Percentiles rank a stretch among this genome's conserved stretches.
Evolutionary conservation across 257 asterid species (phyloP).

Genomic region (Solanum lycopersicoides): DNA sequence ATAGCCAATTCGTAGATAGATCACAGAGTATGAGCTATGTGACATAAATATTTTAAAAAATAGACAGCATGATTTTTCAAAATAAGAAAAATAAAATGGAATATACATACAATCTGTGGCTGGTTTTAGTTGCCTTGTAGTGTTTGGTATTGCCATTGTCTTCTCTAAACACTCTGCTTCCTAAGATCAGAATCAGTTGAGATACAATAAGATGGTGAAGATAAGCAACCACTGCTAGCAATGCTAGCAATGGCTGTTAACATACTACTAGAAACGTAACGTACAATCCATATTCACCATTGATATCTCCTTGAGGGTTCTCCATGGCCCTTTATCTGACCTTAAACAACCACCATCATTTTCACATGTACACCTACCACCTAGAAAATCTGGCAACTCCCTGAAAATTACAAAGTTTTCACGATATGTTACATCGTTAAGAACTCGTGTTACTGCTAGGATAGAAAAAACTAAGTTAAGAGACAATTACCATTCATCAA

Average conservation of each 20-base stretch:
- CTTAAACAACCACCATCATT: constrained; percentile 45
- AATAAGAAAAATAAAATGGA: neutral
- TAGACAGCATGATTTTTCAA: neutral
- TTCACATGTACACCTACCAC: constrained; percentile 46
- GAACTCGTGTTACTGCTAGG: neutral
- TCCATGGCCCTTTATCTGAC: constrained; percentile 66
- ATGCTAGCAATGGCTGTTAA: neutral
- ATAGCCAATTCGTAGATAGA: neutral
- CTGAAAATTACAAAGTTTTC: constrained; percentile 10
- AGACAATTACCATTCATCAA: constrained; percentile 31
- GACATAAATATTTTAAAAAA: neutral
- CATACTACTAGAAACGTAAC: neutral
- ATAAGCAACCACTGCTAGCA: neutral
- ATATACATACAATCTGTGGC: neutral
- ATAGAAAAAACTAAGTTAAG: neutral
- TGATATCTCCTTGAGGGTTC: neutral
- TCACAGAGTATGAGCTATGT: neutral
- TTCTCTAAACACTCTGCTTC: constrained; percentile 1
- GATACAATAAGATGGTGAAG: neutral
- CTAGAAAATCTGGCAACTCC: constrained; percentile 53
- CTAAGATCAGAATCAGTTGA: neutral
- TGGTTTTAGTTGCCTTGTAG: neutral
- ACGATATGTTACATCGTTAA: neutral
- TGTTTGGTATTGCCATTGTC: neutral
- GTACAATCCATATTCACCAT: neutral